Evolutionary conservation across 2,329 filamentous ascomycete genomes (phyloP).

Genomic region (Fusarium domesticum): DNA sequence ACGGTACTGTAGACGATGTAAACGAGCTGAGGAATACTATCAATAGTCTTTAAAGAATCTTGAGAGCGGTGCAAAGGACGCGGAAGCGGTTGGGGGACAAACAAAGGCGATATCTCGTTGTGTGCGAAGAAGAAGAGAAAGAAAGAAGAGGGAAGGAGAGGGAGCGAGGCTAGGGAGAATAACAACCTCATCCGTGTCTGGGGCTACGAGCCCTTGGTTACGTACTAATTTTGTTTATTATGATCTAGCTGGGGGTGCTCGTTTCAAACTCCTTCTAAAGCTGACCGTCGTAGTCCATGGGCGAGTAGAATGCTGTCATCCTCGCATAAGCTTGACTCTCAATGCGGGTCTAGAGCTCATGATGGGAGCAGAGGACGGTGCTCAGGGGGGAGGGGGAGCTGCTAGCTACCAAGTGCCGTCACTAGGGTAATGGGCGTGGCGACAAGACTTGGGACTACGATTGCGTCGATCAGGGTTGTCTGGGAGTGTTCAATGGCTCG

Average conservation of each 20-base stretch:
- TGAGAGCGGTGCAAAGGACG: not conserved
- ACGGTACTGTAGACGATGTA: not conserved
- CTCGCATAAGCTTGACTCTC: not conserved
- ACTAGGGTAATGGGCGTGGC: not conserved
- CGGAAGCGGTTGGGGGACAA: not conserved
- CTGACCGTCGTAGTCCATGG: not conserved
- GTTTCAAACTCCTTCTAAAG: not conserved
- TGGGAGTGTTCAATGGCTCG: not conserved
- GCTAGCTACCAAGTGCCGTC: not conserved
- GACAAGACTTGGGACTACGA: too few species aligned
- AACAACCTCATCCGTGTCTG: not conserved
- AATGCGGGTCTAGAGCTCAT: not conserved
- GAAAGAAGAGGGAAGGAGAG: not conserved
- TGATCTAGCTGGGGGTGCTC: not conserved
- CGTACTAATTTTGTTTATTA: not conserved
- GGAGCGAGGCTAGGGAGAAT: not conserved
- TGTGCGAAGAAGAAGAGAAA: not conserved
- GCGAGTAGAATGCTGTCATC: not conserved
- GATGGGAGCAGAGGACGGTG: too few species aligned
- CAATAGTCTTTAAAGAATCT: not conserved
- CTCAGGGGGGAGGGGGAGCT: not conserved
- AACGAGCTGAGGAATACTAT: not conserved
- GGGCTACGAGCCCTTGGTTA: not conserved
- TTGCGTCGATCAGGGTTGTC: not conserved
- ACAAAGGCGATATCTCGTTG: not conserved